phyloP scores from a whole-genome alignment of 257 asterid species.

The Fraxinus pennsylvanica region DNA sequence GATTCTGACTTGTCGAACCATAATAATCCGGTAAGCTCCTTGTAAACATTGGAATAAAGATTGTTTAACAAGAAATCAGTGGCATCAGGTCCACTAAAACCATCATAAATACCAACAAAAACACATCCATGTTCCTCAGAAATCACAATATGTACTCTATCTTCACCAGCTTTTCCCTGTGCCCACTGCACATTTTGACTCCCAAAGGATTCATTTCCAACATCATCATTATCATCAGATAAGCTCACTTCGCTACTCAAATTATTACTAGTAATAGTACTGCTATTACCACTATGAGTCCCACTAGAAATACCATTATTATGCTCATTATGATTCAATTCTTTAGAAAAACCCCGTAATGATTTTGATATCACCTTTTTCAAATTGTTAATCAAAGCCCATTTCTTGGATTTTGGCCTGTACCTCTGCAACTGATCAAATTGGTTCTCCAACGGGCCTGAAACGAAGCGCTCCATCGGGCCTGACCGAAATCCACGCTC shows the following conservation, averaged over 20 bases:
- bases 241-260: constrained; percentile 71
- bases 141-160: constrained; percentile 78
- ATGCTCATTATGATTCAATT: constrained; percentile 32
- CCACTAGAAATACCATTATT: constrained; percentile 35
- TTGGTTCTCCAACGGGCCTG: constrained; percentile 91
- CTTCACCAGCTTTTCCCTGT: constrained; percentile 97
- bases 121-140: constrained; percentile 92
- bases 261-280: constrained; percentile 49
- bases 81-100: constrained; percentile 96
- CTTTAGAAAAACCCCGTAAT: constrained; percentile 52
- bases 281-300: constrained; percentile 45
- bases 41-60: constrained; percentile 70
- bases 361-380: constrained; percentile 57
- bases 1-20: constrained; percentile 70
- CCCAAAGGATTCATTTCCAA: constrained; percentile 59
- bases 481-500: constrained; percentile 90
- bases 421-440: constrained; percentile 71
- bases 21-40: constrained; percentile 74
- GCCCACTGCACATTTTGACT: constrained; percentile 96
- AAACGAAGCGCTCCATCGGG: constrained; percentile 87
- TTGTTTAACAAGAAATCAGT: constrained; percentile 71
- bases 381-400: constrained; percentile 53
- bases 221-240: constrained; percentile 67
- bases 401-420: constrained; percentile 62
- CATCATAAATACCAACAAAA: constrained; percentile 91